Base-by-base conservation (phyloP, 768 basidiomycete species). In the Sistotremastrum suecicum region DNA sequence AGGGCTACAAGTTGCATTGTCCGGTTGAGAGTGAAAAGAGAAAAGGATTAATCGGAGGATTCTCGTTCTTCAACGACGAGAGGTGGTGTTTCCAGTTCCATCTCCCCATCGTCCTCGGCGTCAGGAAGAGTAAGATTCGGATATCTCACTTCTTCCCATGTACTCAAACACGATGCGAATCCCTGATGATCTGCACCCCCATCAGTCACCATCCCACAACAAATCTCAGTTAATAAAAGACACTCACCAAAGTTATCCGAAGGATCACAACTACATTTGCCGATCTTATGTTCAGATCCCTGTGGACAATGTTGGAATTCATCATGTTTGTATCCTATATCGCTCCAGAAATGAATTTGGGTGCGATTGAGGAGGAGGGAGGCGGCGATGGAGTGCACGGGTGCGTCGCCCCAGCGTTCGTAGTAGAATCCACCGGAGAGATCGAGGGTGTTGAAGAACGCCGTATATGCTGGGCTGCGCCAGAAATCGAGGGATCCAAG, bases 241-340 rank as follows among this genome's bases (percentile, higher is more conserved):
- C 11, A 60, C 71, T 41, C 56, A 75, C 75, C 81, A 51, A 83
- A 83, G 58, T 70, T 82, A 48, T 82, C 73, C 33, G 58, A 61
- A n/a, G 71, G 71, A 58, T 85, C 75, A 58, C 85, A 89, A 52
- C 79, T 72, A 56, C 86, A 87, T 41, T 72, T 74, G 4, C 79
- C 77, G 46, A 67, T 61, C 1, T 56, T 54, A 69, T 83, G 83
- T 4, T 63, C 54, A 5, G 70, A 64, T 10, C 76, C 78, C 48
- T 66, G 58, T 0, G 78, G 77, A 62, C 87, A 85, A 51, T 83
- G 83, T 55, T 83, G 78, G 66, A 85, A 88, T 4, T 74, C 76
- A 45, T 82, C 74, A 50, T 92, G 87, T 50, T 72, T 65, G 60
- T 90, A 92, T 0, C 88, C 90, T 35, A 92, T 86, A 54, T 91